These are phyloP conservation scores for Prunus yedoensis DNA, from an alignment of 331 rosid species.

Conservation along the genomic window DNA sequence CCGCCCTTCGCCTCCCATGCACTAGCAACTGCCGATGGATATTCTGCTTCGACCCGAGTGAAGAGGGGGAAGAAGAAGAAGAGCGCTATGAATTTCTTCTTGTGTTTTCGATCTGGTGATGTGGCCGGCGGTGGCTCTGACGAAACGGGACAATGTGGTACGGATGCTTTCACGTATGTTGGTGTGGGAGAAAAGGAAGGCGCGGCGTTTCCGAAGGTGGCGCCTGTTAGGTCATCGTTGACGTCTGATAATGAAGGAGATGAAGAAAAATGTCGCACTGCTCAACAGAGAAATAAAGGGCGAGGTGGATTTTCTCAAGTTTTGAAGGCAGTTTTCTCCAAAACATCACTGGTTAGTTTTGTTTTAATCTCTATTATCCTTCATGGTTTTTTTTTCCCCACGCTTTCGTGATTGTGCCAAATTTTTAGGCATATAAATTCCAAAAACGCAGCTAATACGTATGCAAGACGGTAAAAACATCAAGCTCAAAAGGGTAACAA, in stretches of 20 bases:
- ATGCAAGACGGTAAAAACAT: no score
- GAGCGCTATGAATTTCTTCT: constrained; percentile 17
- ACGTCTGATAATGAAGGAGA: constrained; percentile 12
- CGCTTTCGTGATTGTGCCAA: neutral
- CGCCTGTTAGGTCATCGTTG: neutral
- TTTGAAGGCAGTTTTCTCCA: constrained; percentile 33
- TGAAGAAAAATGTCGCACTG: neutral
- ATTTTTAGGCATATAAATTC: neutral
- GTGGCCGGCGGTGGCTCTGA: neutral
- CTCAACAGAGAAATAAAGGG: constrained; percentile 9
- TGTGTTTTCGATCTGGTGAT: constrained; percentile 38
- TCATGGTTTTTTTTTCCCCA: neutral
- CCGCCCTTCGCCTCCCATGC: neutral
- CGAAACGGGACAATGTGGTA: neutral
- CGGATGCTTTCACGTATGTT: constrained; percentile 15
- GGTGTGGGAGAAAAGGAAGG: constrained; percentile 28
- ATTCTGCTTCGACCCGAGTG: neutral
- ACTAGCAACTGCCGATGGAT: neutral
- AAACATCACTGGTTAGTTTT: constrained; percentile 40
- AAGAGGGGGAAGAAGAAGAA: constrained; percentile 4
- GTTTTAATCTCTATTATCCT: neutral
- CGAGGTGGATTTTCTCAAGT: constrained; percentile 26
- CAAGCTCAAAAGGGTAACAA: no score
- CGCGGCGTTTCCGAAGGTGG: constrained; percentile 8
- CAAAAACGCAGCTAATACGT: no score